Base-by-base conservation (phyloP, 2,329 filamentous ascomycete genomes). In the Huntiella abstrusa region DNA sequence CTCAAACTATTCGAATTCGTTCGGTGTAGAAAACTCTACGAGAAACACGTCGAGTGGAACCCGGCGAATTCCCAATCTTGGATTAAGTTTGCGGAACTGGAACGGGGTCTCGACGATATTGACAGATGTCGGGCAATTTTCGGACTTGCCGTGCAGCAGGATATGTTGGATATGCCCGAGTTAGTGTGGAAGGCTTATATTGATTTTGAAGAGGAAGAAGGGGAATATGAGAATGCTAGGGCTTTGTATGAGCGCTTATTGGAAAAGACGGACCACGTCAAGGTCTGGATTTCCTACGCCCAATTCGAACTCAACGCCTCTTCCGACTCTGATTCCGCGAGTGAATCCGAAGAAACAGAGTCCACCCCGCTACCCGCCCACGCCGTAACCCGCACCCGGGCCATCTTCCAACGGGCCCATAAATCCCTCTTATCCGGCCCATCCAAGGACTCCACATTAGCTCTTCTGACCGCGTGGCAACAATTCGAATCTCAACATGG, bases 251-350 rank as follows among this genome's bases (percentile, higher is more conserved):
- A 96, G 65, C 76, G 88, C 5, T 71, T 98, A 10, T 71, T 98
- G 38, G 70, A 84, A 56, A 95, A 92, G 75, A 94, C 91, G n/a
- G 80, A 91, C 57, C 91, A 98, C 58, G 86, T 95, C 68, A 98
- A 96, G 69, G 91, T 98, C 50, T 98, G 91, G 91, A 93, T 91
- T 62, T 88, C 83, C 60, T 98, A 88, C 64, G 91, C 91, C n/a
- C 83, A 92, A 60, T 96, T 98, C 58, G 91, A 98, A 63, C 84
- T 96, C 66, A 88, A 91, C 59, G 85, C 86, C 39, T 86, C 93
- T 48, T 73, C 75, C 45, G 74, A 75, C 36, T 71, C 75, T 41
- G 72, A 73, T 37, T 77, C 69, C 8, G 3, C 3, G 6, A 28
- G 22, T 10, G 65, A 63, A 3, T 64, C 66, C 8, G 67, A 71